These are phyloP conservation scores for Talaromyces adpressus DNA, from an alignment of 495 filamentous ascomycete genomes.

Conservation along the genomic window DNA sequence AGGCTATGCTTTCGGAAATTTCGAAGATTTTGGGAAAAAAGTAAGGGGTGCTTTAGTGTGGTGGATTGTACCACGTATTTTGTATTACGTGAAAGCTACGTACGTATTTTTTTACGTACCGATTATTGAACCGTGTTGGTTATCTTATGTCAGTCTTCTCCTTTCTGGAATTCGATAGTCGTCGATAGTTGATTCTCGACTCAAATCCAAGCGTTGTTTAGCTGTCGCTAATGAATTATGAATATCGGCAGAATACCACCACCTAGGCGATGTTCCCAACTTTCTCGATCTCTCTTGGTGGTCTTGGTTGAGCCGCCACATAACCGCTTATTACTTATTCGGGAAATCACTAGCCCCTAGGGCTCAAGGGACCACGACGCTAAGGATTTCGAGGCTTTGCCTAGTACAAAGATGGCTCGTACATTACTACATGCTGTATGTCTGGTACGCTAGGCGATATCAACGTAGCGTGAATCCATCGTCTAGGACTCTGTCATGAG, in stretches of 20 bases:
- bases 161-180: no score
- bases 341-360: background rate
- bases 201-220: no score
- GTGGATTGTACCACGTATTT: background rate
- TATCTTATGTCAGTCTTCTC: no score
- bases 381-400: background rate
- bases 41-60: background rate
- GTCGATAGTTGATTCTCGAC: no score
- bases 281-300: no score
- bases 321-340: background rate
- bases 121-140: background rate
- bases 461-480: no score
- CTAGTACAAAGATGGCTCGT: background rate
- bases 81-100: background rate
- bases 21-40: background rate
- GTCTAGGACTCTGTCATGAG: no score
- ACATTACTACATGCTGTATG: background rate
- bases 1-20: background rate
- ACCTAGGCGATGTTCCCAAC: no score
- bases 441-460: no score
- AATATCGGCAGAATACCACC: no score
- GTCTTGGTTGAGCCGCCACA: background rate
- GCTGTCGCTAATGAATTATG: no score
- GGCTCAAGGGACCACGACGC: background rate
- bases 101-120: background rate